Percentiles rank a stretch among this genome's conserved stretches.
phyloP scores from a whole-genome alignment of 768 basidiomycete genomes.

The Leucocoprinus leucothites region DNA sequence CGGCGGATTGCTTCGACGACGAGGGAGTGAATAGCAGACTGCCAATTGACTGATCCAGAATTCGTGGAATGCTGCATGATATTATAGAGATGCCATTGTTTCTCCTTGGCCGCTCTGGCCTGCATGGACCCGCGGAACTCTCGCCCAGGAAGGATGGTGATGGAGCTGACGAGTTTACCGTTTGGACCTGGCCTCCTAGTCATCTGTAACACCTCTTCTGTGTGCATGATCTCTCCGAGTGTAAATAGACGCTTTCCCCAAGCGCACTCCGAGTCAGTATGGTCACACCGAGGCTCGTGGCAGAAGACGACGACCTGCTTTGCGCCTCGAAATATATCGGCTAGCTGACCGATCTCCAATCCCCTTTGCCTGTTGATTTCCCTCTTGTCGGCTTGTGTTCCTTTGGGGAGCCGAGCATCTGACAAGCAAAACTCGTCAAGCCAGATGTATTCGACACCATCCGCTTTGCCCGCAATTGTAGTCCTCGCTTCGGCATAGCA shows the following conservation, averaged over 20 bases:
- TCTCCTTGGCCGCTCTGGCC: conserved; percentile 6
- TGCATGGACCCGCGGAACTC: conserved; percentile 5
- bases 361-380: too few relatives aligned
- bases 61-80: conserved; percentile 20
- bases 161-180: too few relatives aligned
- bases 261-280: too few relatives aligned
- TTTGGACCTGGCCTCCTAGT: too few relatives aligned
- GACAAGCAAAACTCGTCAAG: not conserved
- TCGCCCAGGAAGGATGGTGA: not conserved
- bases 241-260: too few relatives aligned
- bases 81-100: conserved; percentile 18
- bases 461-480: not conserved
- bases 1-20: conserved; percentile 22
- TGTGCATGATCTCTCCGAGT: too few relatives aligned
- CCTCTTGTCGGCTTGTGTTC: too few relatives aligned
- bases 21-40: conserved; percentile 20
- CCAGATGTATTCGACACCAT: not conserved
- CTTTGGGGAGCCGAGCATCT: not conserved
- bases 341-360: too few relatives aligned
- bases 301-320: too few relatives aligned
- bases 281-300: too few relatives aligned
- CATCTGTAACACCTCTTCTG: too few relatives aligned
- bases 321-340: too few relatives aligned
- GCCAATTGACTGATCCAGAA: conserved; percentile 18
- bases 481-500: not conserved